Evolutionary conservation across 306 rosid genomes (phyloP).

Genomic region (Alnus glutinosa): DNA sequence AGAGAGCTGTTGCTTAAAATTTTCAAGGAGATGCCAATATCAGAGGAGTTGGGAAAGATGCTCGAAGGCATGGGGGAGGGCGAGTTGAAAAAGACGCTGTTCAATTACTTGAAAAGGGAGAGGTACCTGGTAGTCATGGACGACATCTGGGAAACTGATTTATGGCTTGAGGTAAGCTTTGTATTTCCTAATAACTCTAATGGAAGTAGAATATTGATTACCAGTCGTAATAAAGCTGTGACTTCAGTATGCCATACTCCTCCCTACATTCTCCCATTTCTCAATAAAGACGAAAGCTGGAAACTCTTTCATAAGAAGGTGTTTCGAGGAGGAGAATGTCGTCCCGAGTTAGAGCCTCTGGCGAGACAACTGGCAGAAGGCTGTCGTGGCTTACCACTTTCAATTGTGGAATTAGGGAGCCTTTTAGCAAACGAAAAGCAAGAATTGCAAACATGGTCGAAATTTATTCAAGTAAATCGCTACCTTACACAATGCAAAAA

Average conservation of each 20-base stretch:
- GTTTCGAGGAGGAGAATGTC: not conserved
- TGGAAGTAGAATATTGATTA: slow-evolving; percentile 4
- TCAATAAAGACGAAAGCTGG: slow-evolving; percentile 29
- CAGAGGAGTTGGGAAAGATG: not conserved
- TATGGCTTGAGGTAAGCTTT: not conserved
- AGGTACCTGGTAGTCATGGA: not conserved
- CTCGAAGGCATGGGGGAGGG: not conserved
- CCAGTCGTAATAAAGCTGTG: not conserved
- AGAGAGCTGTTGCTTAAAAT: not conserved
- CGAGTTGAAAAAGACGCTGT: not conserved
- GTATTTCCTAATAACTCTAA: not conserved
- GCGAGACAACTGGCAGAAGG: not conserved
- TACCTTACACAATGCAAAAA: not conserved
- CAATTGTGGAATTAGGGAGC: not conserved
- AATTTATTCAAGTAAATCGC: slow-evolving; percentile 10
- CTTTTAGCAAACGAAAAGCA: not conserved
- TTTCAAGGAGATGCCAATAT: not conserved
- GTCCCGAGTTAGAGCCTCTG: fast-evolving
- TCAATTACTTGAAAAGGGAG: not conserved
- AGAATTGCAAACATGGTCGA: not conserved
- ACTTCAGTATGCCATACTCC: not conserved
- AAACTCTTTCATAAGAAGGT: slow-evolving; percentile 23
- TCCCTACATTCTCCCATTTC: slow-evolving; percentile 10
- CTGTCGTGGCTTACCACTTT: not conserved
- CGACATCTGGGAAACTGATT: not conserved